Percentiles rank a stretch among this genome's conserved stretches.
Evolutionary conservation across 148 eudicot species (phyloP).

Genomic region (Rhododendron molle): DNA sequence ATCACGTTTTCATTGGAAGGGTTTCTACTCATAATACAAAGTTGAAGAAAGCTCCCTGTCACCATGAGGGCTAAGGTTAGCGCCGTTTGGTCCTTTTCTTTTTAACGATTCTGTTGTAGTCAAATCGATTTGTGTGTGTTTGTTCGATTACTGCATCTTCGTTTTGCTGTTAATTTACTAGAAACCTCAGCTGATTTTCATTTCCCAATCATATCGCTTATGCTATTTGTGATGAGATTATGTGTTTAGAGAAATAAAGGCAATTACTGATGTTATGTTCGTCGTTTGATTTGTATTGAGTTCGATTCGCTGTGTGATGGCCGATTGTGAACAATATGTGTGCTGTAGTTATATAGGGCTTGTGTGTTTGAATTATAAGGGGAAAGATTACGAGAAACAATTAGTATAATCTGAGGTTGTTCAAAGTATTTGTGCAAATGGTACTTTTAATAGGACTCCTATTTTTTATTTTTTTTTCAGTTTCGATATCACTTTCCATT

Average conservation of each 20-base stretch:
- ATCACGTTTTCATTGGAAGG: not conserved
- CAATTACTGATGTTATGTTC: not conserved
- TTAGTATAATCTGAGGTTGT: not conserved
- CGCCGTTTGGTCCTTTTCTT: not conserved
- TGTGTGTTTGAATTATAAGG: not conserved
- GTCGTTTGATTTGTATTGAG: not conserved
- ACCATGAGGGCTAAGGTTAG: slow-evolving; percentile 23
- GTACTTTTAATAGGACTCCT: not conserved
- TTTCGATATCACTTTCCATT: not conserved
- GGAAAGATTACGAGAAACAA: not conserved
- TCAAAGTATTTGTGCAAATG: not conserved
- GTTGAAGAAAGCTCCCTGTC: not conserved
- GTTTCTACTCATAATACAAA: not conserved
- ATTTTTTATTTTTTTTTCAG: not conserved
- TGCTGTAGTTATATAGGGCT: not conserved
- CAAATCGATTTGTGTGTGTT: not conserved
- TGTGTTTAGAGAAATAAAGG: not conserved
- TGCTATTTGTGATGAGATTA: not conserved
- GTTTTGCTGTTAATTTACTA: not conserved
- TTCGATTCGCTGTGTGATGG: not conserved
- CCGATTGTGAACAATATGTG: not conserved
- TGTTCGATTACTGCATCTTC: not conserved
- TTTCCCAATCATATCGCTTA: no score
- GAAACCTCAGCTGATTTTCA: no score
- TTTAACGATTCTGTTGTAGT: not conserved